These are phyloP conservation scores for Yarrowia alimentaria DNA, from an alignment of 805 yeast genomes.

Conservation along the genomic window DNA sequence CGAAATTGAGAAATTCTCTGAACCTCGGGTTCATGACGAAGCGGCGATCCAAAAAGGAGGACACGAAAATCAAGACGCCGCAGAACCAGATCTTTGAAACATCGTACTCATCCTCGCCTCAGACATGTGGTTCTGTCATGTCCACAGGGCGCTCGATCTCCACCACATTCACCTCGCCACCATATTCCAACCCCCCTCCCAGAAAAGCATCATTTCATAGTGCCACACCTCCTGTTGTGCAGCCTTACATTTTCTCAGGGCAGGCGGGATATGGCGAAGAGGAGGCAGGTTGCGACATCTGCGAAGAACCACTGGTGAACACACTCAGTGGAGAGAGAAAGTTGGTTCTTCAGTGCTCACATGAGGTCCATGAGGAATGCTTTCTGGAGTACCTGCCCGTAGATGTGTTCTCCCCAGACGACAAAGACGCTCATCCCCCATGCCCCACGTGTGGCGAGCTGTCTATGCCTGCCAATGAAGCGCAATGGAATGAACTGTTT, in stretches of 20 bases:
- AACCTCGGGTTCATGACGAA: slow-evolving; percentile 11
- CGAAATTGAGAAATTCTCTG: slow-evolving; percentile 3
- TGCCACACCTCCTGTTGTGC: slow-evolving; percentile 1
- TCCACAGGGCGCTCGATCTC: neutral
- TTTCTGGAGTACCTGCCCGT: slow-evolving; percentile 6
- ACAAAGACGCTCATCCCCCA: neutral
- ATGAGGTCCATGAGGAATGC: slow-evolving; percentile 14
- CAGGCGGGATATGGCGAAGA: slow-evolving; percentile 1
- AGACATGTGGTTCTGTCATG: neutral
- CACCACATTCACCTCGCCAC: slow-evolving; percentile 8
- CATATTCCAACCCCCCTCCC: neutral
- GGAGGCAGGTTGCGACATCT: slow-evolving; percentile 8
- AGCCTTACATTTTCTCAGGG: slow-evolving; percentile 10
- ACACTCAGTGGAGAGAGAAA: slow-evolving; percentile 10
- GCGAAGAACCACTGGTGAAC: slow-evolving; percentile 17
- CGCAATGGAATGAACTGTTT: slow-evolving; percentile 17
- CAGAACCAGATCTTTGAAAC: slow-evolving; percentile 11
- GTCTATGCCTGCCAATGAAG: slow-evolving; percentile 1
- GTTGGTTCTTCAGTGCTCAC: slow-evolving; percentile 9
- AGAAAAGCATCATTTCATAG: neutral
- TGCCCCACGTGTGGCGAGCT: slow-evolving; percentile 14
- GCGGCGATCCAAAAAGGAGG: neutral
- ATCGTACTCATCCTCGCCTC: slow-evolving; percentile 1
- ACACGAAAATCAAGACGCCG: neutral
- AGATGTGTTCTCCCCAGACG: slow-evolving; percentile 14